Evolutionary conservation across 371 early-diverging fungal genomes (phyloP), one percentile per base, ranked within the genome.

Genomic region (Mortierella sp.): DNA sequence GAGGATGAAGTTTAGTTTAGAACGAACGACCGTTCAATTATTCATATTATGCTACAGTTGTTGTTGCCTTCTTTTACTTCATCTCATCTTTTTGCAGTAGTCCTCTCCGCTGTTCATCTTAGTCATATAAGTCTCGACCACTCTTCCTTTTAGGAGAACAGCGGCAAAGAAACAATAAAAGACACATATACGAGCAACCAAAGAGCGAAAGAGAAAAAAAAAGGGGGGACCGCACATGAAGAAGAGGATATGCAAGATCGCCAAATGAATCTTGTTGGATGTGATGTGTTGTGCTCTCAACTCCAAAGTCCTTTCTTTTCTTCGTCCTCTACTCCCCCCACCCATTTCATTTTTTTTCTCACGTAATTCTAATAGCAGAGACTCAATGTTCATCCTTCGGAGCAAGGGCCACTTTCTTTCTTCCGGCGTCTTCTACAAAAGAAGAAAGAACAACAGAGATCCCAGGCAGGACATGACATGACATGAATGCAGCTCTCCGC

Each of bases 51-150:
- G 31, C 16, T 5, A 5, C 14, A 31, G 28, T 31, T 3, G 42
- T 3, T 5, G 60, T 38, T 16, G 42, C 42, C 21, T 21, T 65
- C 28, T n/a, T 3, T 38, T 58, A 0, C 34, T 24, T 19, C 68
- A 65, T 65, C 68, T 65, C 63, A 63, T 63, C 38, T 63, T 2
- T 21, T 34, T 9, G 4, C 45, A 3, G 6, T 48, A 16, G 34
- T 63, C 3, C 63, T 65, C 72, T 48, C 48, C 16, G 48, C 48
- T 45, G 47, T 47, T 71, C 72, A 47, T 71, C 72, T 47, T 71
- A 38, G 72, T 48, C 72, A 71, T 47, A 3, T 48, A 47, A 47
- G 48, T 45, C 0, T 48, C 72, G 24, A 11, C 21, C 16, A 38
- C 50, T 11, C 28, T 34, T 19, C 72, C 72, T 45, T 45, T 38